phyloP scores from a whole-genome alignment of 2,329 filamentous ascomycete species.

The Onygenales sp. region DNA sequence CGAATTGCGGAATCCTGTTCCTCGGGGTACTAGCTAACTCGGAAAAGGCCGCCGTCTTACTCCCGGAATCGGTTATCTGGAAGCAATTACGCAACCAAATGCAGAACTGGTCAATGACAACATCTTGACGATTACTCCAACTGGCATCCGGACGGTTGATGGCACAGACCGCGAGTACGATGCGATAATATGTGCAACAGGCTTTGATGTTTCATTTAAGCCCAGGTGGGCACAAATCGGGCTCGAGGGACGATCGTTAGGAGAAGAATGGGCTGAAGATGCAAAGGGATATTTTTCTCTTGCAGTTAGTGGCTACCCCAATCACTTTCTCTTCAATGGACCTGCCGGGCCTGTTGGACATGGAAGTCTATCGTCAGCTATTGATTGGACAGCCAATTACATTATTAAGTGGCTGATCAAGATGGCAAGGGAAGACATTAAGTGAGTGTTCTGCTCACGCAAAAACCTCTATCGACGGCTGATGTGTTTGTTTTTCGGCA shows the following conservation, averaged over 20 bases:
- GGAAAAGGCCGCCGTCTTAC: conserved; percentile 28
- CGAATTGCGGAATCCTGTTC: conserved; percentile 11
- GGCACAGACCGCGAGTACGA: conserved; percentile 13
- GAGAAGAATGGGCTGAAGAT: conserved; percentile 15
- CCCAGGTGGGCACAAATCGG: conserved; percentile 14
- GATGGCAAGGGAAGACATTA: conserved; percentile 21
- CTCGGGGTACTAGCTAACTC: background rate
- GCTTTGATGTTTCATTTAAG: conserved; percentile 18
- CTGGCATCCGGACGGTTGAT: conserved; percentile 12
- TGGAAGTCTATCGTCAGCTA: conserved; percentile 12
- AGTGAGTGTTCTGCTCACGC: background rate
- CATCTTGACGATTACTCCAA: conserved; percentile 22
- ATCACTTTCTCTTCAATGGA: conserved; percentile 23
- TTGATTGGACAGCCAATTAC: conserved; percentile 15
- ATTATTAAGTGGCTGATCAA: conserved; percentile 20
- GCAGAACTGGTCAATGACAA: conserved; percentile 19
- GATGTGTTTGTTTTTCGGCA: background rate
- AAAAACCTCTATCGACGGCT: background rate
- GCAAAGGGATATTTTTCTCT: conserved; percentile 20
- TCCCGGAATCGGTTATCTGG: conserved; percentile 42
- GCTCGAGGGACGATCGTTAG: conserved; percentile 12
- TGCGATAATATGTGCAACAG: conserved; percentile 21
- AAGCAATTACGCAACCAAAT: conserved; percentile 34
- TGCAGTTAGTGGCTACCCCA: conserved; percentile 16
- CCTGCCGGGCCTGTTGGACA: conserved; percentile 20